Evolutionary conservation across 2,329 filamentous ascomycete genomes (phyloP).

Genomic region (Orbilia javanica): DNA sequence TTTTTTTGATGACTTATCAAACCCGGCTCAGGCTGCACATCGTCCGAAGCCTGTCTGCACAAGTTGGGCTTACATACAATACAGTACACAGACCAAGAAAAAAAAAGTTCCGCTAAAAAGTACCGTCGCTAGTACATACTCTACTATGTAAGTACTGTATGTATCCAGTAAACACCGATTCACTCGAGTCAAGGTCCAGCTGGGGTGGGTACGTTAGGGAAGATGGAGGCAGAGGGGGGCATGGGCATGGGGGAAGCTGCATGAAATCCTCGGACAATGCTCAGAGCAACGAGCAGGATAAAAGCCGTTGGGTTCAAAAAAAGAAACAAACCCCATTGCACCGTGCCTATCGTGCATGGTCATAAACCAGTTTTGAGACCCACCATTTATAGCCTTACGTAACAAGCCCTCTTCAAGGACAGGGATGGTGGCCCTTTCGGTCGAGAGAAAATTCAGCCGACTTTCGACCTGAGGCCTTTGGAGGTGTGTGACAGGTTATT

Average conservation of each 20-base stretch:
- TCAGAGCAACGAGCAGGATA: slow-evolving; percentile 30
- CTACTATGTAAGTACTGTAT: too few relatives aligned
- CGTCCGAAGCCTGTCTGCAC: slow-evolving; percentile 18
- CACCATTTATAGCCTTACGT: slow-evolving; percentile 50
- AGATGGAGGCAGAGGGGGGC: not conserved
- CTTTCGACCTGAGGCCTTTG: not conserved
- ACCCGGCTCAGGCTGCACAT: slow-evolving; percentile 12
- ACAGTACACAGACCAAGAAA: not conserved
- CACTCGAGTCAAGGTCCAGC: slow-evolving; percentile 5
- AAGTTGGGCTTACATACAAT: not conserved
- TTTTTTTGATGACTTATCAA: slow-evolving; percentile 58
- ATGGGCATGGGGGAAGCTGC: slow-evolving; percentile 18
- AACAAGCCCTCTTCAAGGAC: slow-evolving; percentile 43
- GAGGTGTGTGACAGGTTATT: slow-evolving; percentile 37
- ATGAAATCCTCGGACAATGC: slow-evolving; percentile 20
- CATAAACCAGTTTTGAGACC: not conserved
- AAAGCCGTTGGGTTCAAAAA: slow-evolving; percentile 37
- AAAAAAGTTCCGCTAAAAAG: slow-evolving; percentile 26
- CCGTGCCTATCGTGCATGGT: slow-evolving; percentile 36
- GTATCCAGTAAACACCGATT: slow-evolving; percentile 34
- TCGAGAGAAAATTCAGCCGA: slow-evolving; percentile 39
- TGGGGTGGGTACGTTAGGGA: not conserved
- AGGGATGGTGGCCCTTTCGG: slow-evolving; percentile 34
- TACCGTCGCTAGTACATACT: not conserved
- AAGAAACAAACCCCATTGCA: slow-evolving; percentile 17